phyloP scores from a whole-genome alignment of 495 filamentous ascomycete species.

The Neurospora sp. region DNA sequence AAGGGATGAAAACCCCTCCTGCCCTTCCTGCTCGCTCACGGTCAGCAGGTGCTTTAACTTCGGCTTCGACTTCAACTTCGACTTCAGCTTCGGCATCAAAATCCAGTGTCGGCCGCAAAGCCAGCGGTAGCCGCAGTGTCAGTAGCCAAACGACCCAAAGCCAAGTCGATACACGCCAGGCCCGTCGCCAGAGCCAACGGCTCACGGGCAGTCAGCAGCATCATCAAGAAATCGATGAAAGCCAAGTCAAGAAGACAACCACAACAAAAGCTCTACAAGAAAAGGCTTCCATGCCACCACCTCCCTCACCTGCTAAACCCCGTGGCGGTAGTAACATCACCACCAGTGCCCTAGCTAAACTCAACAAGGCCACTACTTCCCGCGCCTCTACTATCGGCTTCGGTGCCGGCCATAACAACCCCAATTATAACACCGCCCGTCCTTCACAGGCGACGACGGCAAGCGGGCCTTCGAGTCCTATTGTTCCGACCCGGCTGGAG shows the following conservation, averaged over 20 bases:
- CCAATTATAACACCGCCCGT: slow-evolving; percentile 9
- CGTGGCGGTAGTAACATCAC: background rate
- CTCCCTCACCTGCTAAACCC: background rate
- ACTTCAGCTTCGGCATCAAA: background rate
- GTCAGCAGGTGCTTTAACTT: background rate
- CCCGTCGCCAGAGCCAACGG: slow-evolving; percentile 3
- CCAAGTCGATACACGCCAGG: background rate
- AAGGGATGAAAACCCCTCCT: background rate
- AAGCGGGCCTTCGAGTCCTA: slow-evolving; percentile 23
- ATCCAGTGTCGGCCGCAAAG: background rate
- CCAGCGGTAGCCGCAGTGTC: background rate
- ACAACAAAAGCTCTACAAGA: background rate
- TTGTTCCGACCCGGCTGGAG: background rate
- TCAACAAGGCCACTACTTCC: background rate
- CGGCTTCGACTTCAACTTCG: background rate
- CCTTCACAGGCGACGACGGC: slow-evolving; percentile 38
- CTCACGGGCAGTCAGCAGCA: background rate
- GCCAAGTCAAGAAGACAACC: background rate
- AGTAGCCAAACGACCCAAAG: background rate
- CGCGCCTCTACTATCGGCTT: background rate
- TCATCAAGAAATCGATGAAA: background rate
- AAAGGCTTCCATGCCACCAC: background rate
- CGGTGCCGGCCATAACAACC: slow-evolving; percentile 2
- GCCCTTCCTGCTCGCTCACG: background rate
- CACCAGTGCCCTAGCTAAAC: slow-evolving; percentile 2